These are phyloP conservation scores for Fusarium nanum DNA, from an alignment of 2,329 filamentous ascomycete species.

Conservation along the genomic window DNA sequence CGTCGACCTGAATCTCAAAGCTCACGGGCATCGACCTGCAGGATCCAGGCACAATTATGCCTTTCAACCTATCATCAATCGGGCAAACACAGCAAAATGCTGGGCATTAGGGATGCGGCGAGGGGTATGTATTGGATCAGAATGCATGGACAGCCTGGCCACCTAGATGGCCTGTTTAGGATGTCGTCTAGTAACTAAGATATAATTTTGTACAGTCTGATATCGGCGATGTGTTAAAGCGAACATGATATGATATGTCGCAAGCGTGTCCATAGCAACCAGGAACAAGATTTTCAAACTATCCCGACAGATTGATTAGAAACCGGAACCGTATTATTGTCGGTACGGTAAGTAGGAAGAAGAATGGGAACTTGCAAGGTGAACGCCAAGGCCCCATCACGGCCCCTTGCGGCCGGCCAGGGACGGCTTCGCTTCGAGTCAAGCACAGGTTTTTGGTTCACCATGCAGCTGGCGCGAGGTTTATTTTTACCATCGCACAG, in stretches of 20 bases:
- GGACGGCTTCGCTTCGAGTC: conserved; percentile 44
- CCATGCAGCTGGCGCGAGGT: conserved; percentile 35
- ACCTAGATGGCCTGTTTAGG: conserved; percentile 33
- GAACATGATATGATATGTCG: background rate
- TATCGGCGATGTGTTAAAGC: background rate
- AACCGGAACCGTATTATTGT: conserved; percentile 24
- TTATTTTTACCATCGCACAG: conserved; percentile 46
- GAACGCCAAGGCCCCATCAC: conserved; percentile 26
- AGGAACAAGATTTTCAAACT: conserved; percentile 9
- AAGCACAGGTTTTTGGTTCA: conserved; percentile 33
- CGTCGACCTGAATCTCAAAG: conserved; percentile 37
- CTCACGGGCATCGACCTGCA: conserved; percentile 28
- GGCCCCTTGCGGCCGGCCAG: conserved; percentile 42
- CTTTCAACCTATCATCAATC: conserved; percentile 22
- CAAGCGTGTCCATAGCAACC: conserved; percentile 20
- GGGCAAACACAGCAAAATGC: conserved; percentile 7
- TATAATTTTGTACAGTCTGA: background rate
- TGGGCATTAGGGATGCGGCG: conserved; percentile 30
- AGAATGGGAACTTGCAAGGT: conserved; percentile 17
- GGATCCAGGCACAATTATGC: conserved; percentile 45
- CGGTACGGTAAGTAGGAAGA: background rate
- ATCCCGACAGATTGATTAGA: background rate
- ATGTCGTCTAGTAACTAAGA: background rate
- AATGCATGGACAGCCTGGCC: conserved; percentile 35
- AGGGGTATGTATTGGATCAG: conserved; percentile 38